These are phyloP conservation scores for Colletotrichum sp. DNA, from an alignment of 2,329 filamentous ascomycete genomes.

Conservation along the genomic window DNA sequence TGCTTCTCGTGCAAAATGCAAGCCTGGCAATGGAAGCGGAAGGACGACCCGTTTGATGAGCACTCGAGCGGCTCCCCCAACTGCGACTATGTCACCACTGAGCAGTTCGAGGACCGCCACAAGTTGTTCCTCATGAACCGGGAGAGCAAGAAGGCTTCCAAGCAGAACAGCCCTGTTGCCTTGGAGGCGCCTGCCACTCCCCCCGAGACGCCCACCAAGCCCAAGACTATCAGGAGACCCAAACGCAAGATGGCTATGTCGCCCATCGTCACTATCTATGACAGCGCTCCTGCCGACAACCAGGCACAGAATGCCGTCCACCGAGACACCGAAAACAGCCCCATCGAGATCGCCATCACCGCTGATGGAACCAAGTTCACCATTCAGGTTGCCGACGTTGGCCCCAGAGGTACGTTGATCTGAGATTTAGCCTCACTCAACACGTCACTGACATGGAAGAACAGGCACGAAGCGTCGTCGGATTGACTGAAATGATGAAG, in stretches of 20 bases:
- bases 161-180: accelerated
- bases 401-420: background rate
- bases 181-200: background rate
- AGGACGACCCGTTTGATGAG: background rate
- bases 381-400: background rate
- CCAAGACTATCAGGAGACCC: too few relatives aligned
- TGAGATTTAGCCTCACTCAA: accelerated
- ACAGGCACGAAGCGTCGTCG: background rate
- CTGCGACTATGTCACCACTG: background rate
- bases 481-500: accelerated
- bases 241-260: too few relatives aligned
- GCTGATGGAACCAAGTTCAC: background rate
- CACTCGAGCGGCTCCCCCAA: background rate
- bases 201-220: background rate
- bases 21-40: background rate
- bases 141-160: background rate
- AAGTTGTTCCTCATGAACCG: background rate
- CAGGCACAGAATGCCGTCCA: too few relatives aligned
- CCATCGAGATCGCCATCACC: too few relatives aligned
- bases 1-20: background rate
- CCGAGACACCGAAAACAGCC: background rate
- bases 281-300: too few relatives aligned
- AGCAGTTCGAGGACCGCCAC: background rate
- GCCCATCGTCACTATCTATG: background rate
- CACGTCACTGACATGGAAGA: background rate